Percentiles rank a stretch among this genome's conserved stretches.
Conservation (phyloP, 768 basidiomycete species). For the Clitopilus hobsonii region DNA sequence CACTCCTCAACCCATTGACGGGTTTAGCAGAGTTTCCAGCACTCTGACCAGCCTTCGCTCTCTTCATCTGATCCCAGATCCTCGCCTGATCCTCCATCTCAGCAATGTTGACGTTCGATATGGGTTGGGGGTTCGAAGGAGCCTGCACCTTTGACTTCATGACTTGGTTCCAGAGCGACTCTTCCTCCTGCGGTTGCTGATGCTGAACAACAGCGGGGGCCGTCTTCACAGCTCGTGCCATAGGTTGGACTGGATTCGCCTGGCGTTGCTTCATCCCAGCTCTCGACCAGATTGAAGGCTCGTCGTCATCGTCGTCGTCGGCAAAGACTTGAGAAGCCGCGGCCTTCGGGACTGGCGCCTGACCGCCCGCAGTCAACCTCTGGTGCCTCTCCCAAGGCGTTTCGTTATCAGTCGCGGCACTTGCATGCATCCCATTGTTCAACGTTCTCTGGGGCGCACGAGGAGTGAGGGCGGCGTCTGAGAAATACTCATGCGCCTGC, state of each 20-base stretch:
- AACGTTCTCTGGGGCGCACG: neutral
- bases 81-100: constrained; percentile 2
- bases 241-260: neutral
- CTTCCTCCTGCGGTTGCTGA: constrained; percentile 2
- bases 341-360: neutral
- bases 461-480: constrained; percentile 9
- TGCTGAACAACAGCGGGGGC: neutral
- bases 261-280: neutral
- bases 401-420: constrained; percentile 7
- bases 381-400: constrained; percentile 12
- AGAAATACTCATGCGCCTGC: constrained; percentile 5
- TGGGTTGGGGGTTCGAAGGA: neutral
- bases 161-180: constrained; percentile 6
- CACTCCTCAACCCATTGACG: neutral
- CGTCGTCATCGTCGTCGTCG: constrained; percentile 4
- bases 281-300: neutral
- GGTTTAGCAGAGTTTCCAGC: neutral
- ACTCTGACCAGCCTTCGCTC: constrained; percentile 16
- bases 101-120: neutral
- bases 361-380: neutral
- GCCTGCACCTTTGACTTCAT: constrained; percentile 4
- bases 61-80: constrained; percentile 6
- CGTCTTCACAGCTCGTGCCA: neutral
- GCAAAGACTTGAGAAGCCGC: neutral
- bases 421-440: neutral